Percentiles rank a stretch among this genome's conserved stretches.
These are phyloP conservation scores for Fraxinus platypoda DNA, from an alignment of 305 asterid species.

Conservation along the genomic window DNA sequence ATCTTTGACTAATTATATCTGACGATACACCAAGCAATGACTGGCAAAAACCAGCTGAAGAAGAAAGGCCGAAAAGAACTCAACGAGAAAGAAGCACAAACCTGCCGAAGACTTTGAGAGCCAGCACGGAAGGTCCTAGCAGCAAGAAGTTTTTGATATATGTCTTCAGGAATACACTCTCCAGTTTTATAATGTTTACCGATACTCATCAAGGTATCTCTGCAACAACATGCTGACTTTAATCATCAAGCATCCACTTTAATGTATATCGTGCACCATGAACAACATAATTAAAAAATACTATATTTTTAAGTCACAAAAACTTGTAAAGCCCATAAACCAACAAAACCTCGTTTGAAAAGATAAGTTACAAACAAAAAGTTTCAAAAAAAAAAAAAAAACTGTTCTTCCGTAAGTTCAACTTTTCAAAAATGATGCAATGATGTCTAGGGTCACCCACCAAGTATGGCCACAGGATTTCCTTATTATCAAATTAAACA, in stretches of 20 bases:
- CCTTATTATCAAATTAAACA: not conserved
- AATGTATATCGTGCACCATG: not conserved
- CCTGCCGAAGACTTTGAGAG: conserved; percentile 93
- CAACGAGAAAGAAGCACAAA: conserved; percentile 25
- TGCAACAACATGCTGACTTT: conserved; percentile 36
- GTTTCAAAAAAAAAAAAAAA: too few species aligned
- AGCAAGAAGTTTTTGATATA: conserved; percentile 92
- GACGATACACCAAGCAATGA: not conserved
- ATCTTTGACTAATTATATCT: not conserved
- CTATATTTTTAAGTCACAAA: not conserved
- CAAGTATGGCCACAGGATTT: not conserved
- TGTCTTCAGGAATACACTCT: conserved; percentile 84
- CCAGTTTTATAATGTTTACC: conserved; percentile 98
- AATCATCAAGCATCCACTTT: not conserved
- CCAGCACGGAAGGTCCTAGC: conserved; percentile 99
- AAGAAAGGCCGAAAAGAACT: not conserved
- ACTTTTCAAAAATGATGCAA: not conserved
- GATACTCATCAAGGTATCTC: conserved; percentile 92
- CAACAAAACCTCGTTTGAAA: not conserved
- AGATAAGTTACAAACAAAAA: too few species aligned
- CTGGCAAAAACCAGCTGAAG: not conserved
- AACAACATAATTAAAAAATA: not conserved
- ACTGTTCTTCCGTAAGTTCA: not conserved
- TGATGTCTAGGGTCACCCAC: not conserved
- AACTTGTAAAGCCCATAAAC: not conserved